Conservation (phyloP, 768 basidiomycete species). For the Kockovaella imperatae region DNA sequence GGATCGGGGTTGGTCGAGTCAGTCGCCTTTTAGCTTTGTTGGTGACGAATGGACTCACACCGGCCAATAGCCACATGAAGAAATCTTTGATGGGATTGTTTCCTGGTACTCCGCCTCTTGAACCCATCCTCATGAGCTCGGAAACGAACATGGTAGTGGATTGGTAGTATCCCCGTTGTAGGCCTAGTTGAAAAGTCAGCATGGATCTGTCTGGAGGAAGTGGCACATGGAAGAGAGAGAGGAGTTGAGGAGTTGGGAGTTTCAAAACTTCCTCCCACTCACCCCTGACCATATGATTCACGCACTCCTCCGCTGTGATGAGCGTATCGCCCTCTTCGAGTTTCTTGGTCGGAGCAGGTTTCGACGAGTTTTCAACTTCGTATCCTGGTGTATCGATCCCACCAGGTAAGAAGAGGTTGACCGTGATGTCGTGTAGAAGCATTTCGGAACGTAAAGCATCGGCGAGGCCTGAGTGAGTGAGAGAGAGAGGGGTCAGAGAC, state of each 20-base stretch:
- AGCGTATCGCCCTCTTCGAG: slow-evolving; percentile 70
- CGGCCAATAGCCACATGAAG: slow-evolving; percentile 48
- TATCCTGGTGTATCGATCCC: slow-evolving; percentile 73
- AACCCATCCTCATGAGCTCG: slow-evolving; percentile 59
- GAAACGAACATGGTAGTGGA: slow-evolving; percentile 67
- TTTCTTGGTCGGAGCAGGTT: slow-evolving; percentile 64
- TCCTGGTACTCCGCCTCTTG: slow-evolving; percentile 57
- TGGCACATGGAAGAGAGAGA: not conserved
- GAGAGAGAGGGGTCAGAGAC: not conserved
- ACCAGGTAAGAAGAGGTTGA: slow-evolving; percentile 74
- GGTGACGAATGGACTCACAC: slow-evolving; percentile 41
- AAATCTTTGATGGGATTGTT: slow-evolving; percentile 58
- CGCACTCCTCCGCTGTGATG: slow-evolving; percentile 58
- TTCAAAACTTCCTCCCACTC: slow-evolving; percentile 13
- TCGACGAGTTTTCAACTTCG: slow-evolving; percentile 65
- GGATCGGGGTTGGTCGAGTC: not conserved
- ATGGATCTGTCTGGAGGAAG: not conserved
- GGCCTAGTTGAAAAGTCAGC: slow-evolving; percentile 48
- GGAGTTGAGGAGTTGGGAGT: not conserved
- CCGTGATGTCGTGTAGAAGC: slow-evolving; percentile 63
- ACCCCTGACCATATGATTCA: slow-evolving; percentile 58
- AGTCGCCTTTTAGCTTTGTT: slow-evolving; percentile 3
- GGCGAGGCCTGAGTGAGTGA: slow-evolving; percentile 58
- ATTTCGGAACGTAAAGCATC: slow-evolving; percentile 75
- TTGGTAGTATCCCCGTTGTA: slow-evolving; percentile 62